These are phyloP conservation scores for Acanthamoeba castellanii DNA, from an alignment of 208 protist genomes.

Conservation along the genomic window DNA sequence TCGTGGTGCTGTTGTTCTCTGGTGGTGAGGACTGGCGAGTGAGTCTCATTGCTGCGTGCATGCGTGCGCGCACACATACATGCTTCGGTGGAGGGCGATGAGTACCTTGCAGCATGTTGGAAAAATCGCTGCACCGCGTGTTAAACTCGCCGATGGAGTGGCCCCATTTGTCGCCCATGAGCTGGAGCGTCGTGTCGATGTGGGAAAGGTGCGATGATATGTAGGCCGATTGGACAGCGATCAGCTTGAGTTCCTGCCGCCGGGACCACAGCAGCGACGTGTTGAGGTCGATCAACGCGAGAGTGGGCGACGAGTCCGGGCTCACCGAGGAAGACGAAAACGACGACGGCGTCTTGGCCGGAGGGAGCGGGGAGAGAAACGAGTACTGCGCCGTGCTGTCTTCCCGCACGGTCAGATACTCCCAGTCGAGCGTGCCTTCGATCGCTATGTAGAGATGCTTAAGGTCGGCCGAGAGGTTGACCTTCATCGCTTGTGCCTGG, in stretches of 20 bases:
- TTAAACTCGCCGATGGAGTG: conserved; percentile 41
- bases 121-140: neutral
- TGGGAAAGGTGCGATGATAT: conserved; percentile 50
- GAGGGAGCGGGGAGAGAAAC: conserved; percentile 26
- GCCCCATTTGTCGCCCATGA: conserved; percentile 56
- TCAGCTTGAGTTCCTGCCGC: conserved; percentile 34
- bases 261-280: conserved; percentile 59
- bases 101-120: conserved; percentile 38
- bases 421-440: conserved; percentile 45
- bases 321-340: neutral
- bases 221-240: conserved; percentile 38
- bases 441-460: conserved; percentile 38
- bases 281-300: conserved; percentile 55
- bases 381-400: neutral
- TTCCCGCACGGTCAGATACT: conserved; percentile 1
- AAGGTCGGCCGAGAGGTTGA: conserved; percentile 16
- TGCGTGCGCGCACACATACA: neutral
- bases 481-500: conserved; percentile 21
- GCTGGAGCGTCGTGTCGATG: conserved; percentile 31
- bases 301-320: neutral
- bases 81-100: neutral
- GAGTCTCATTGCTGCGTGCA: neutral
- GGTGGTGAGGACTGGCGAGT: neutral
- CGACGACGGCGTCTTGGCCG: neutral
- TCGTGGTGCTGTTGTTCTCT: conserved; percentile 63